Base-by-base conservation (phyloP, 1,284 basidiomycete species). In the Leccinum ambiguum region DNA sequence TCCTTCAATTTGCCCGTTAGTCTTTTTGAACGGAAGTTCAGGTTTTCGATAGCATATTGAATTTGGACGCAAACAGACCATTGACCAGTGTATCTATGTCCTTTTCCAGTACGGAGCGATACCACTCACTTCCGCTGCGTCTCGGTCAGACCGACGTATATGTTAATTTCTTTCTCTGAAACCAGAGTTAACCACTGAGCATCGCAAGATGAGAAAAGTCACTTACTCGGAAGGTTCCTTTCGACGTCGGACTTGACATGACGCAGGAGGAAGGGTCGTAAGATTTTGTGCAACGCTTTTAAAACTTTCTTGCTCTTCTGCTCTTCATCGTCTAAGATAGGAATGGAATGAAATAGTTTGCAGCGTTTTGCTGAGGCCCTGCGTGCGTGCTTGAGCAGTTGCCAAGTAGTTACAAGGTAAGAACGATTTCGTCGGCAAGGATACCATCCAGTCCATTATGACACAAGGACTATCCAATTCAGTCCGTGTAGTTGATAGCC, bases 281-380 rank as follows among this genome's bases (percentile, higher is more conserved):
- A 79, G 67, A 99, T 98, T 79, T 98, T 98, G 80, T 99, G 97
- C 62, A 99, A 82, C 61, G 97, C 97, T 78, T 98, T 95, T 14
- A 99, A 96, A 3, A 99, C 94, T 80, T 88, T 97, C 84, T 86
- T 94, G 79, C 84, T 96, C 82, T 84, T 91, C 74, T 92, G 90
- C 72, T 96, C 93, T 78, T 97, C 95, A 72, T 83, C 91, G 91
- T 73, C 92, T 93, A 68, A 99, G 90, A 77, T 97, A 99, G 1
- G 95, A 89, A 33, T 99, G 87, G 86, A 99, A 99, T 0, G 97
- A 92, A 72, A 99, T 97, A 0, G 96, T 99, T 81, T 99, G 97
- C 0, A 98, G 82, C 0, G 97, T 99, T 84, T 99, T 99, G 45
- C 97, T 96, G 41, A 99, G 88, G 79, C 97, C 97, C 94, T 96